Evolutionary conservation across 202 grass and related monocot genomes (phyloP).

Genomic region (Musa balbisiana): DNA sequence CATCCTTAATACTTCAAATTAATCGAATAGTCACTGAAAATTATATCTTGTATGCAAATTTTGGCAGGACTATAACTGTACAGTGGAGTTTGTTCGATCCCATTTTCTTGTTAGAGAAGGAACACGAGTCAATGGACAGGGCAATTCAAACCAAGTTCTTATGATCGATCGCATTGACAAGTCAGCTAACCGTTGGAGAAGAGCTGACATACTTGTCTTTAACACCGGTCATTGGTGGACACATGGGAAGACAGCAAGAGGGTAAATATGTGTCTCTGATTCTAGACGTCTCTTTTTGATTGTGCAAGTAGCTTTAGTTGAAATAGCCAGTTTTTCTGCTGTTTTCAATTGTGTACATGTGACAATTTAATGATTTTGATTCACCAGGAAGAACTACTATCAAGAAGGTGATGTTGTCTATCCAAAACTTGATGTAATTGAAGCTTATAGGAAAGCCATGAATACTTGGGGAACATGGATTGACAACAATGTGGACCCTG

Average conservation of each 20-base stretch:
- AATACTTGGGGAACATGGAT: slow-evolving; percentile 79
- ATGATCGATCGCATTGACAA: slow-evolving; percentile 82
- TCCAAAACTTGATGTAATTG: slow-evolving; percentile 56
- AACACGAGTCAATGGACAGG: slow-evolving; percentile 47
- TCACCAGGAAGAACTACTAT: slow-evolving; percentile 72
- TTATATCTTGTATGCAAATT: background rate
- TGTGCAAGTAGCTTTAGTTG: background rate
- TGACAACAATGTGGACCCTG: slow-evolving; percentile 64
- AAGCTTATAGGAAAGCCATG: slow-evolving; percentile 63
- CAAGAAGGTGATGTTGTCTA: slow-evolving; percentile 57
- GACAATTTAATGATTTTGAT: background rate
- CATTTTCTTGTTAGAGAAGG: slow-evolving; percentile 91
- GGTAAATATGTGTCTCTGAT: slow-evolving; percentile 32
- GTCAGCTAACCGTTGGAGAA: slow-evolving; percentile 68
- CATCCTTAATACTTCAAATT: no score
- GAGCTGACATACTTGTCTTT: slow-evolving; percentile 74
- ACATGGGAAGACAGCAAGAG: slow-evolving; percentile 91
- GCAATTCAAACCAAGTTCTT: slow-evolving; percentile 70
- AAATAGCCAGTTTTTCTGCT: background rate
- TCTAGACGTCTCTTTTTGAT: background rate
- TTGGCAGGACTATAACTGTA: slow-evolving; percentile 64
- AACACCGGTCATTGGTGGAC: slow-evolving; percentile 99
- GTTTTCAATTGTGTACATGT: background rate
- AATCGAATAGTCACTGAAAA: background rate
- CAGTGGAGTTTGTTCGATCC: slow-evolving; percentile 80